A percentile compares a stretch with the other conserved stretches of the same genome.
phyloP scores from a whole-genome alignment of 1,284 basidiomycete genomes.

The Sporisorium reilianum region DNA sequence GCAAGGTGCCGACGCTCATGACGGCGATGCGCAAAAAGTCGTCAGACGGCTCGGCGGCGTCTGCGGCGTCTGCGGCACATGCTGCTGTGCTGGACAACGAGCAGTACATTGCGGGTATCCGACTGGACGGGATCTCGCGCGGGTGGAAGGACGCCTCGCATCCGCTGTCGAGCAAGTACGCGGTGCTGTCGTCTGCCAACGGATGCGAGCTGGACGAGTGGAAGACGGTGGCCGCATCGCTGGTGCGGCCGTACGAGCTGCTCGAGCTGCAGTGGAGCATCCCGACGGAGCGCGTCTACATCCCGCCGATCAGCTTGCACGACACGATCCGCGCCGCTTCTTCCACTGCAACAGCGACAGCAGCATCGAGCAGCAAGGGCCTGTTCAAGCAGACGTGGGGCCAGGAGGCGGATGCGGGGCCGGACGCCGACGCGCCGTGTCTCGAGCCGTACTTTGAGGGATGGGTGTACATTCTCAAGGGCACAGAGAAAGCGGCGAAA shows the following conservation, averaged over 20 bases:
- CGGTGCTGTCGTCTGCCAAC: conserved; percentile 49
- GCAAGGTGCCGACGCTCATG: neutral
- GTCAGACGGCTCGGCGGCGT: conserved; percentile 11
- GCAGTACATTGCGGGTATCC: conserved; percentile 37
- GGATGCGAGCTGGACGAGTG: conserved; percentile 57
- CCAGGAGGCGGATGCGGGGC: conserved; percentile 16
- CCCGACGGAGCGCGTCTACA: conserved; percentile 50
- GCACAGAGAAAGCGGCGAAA: conserved; percentile 10
- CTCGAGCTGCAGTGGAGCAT: conserved; percentile 54
- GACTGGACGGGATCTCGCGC: conserved; percentile 44
- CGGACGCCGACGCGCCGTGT: conserved; percentile 16
- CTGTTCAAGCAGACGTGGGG: conserved; percentile 8
- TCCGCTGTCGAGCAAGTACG: conserved; percentile 39
- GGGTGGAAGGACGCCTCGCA: conserved; percentile 35
- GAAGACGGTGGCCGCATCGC: conserved; percentile 50
- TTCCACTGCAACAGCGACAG: neutral
- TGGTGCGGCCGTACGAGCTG: conserved; percentile 55
- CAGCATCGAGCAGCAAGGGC: neutral
- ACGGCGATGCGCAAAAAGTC: conserved; percentile 16
- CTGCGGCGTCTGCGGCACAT: neutral
- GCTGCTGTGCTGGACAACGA: conserved; percentile 3
- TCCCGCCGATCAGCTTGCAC: conserved; percentile 21
- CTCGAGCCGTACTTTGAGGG: conserved; percentile 57
- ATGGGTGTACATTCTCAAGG: conserved; percentile 59
- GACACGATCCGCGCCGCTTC: conserved; percentile 12